These are phyloP conservation scores for Anethum foeniculum DNA, from an alignment of 140 eudicot genomes.

Conservation along the genomic window DNA sequence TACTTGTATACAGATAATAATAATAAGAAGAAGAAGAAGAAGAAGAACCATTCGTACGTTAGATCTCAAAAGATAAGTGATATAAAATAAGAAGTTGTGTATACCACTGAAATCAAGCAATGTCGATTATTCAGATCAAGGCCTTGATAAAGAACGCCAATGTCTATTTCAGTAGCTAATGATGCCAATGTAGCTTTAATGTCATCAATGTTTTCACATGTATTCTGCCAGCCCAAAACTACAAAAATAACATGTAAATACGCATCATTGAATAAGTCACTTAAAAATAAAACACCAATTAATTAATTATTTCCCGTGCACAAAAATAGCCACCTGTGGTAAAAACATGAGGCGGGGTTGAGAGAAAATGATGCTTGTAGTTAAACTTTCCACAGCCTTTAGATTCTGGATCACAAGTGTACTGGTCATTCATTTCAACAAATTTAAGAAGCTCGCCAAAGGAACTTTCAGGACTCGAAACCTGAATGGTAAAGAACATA, in stretches of 20 bases:
- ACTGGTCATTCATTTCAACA: slow-evolving; percentile 86
- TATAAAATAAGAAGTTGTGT: not conserved
- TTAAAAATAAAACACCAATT: not conserved
- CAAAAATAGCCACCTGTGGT: slow-evolving; percentile 48
- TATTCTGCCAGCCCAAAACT: slow-evolving; percentile 95
- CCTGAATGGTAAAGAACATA: slow-evolving; percentile 37
- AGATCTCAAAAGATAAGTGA: not conserved
- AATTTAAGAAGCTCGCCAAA: slow-evolving; percentile 71
- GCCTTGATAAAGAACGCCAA: slow-evolving; percentile 81
- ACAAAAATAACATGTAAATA: slow-evolving; percentile 20
- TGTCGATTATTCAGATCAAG: slow-evolving; percentile 66
- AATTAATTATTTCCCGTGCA: not conserved
- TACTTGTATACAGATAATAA: not conserved
- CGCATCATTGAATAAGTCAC: not conserved
- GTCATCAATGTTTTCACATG: slow-evolving; percentile 77
- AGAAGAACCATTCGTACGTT: not conserved
- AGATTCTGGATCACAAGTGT: slow-evolving; percentile 84
- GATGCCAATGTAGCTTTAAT: slow-evolving; percentile 69
- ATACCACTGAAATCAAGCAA: slow-evolving; percentile 85
- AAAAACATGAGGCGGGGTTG: slow-evolving; percentile 75
- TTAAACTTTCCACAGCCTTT: slow-evolving; percentile 90
- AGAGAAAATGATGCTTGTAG: slow-evolving; percentile 81
- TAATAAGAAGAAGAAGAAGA: too few species aligned
- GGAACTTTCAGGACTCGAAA: slow-evolving; percentile 61
- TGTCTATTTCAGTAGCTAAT: slow-evolving; percentile 65